Evolutionary conservation across 805 yeast genomes (phyloP).

Genomic region (Metschnikowia koreensis): DNA sequence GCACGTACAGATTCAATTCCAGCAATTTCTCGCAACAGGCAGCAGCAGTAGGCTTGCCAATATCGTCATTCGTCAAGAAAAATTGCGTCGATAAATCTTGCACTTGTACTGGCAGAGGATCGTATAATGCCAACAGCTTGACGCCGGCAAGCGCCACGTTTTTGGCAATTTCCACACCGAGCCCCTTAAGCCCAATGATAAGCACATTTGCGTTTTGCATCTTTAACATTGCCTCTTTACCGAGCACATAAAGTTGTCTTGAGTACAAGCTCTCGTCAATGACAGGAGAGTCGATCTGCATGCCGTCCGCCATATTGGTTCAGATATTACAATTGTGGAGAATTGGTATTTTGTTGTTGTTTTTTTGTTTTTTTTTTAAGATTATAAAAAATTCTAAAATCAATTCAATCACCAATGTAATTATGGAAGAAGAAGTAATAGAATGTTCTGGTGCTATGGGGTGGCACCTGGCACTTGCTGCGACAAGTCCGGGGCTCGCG

Average conservation of each 20-base stretch:
- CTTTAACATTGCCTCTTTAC: conserved; percentile 97
- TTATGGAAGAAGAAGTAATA: no score
- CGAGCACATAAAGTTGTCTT: conserved; percentile 93
- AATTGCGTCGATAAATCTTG: conserved; percentile 87
- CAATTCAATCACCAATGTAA: no score
- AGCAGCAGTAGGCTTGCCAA: conserved; percentile 76
- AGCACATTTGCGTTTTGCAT: conserved; percentile 95
- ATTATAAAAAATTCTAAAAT: no score
- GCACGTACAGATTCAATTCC: conserved; percentile 89
- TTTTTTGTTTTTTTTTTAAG: no score
- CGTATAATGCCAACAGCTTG: conserved; percentile 82
- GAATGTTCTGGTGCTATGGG: no score
- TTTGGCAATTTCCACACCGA: conserved; percentile 95
- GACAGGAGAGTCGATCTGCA: conserved; percentile 45
- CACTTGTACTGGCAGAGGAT: conserved; percentile 65
- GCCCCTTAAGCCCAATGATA: conserved; percentile 84
- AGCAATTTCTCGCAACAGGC: conserved; percentile 67
- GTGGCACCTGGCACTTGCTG: no score
- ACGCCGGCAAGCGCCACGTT: conserved; percentile 97
- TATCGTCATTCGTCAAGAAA: conserved; percentile 66
- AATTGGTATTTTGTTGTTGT: not conserved
- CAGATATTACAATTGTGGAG: not conserved
- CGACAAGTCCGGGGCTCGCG: no score
- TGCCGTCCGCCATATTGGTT: conserved; percentile 20
- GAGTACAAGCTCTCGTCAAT: conserved; percentile 96